Conservation (phyloP, 768 basidiomycete species). For the Dioszegia aurantiaca region DNA sequence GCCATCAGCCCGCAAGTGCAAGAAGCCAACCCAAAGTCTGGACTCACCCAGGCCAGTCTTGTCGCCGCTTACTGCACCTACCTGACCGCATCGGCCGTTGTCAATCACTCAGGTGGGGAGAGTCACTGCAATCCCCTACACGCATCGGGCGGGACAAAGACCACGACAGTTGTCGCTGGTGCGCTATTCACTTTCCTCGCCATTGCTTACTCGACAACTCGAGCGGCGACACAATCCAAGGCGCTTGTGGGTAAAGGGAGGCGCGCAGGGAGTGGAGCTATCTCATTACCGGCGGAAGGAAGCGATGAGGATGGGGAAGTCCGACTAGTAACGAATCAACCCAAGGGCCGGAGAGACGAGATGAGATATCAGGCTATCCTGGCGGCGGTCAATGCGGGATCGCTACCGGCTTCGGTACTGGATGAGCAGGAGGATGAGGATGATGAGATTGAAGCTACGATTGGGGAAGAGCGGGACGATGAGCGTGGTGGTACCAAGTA, state of each 20-base stretch:
- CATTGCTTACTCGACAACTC: slow-evolving; percentile 93
- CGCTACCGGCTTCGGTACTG: slow-evolving; percentile 88
- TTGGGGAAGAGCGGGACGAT: slow-evolving; percentile 79
- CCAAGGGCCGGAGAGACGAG: slow-evolving; percentile 69
- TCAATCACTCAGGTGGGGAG: slow-evolving; percentile 73
- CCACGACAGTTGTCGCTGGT: slow-evolving; percentile 82
- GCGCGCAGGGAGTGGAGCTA: slow-evolving; percentile 57
- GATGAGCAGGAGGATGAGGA: slow-evolving; percentile 74
- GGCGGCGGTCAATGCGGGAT: slow-evolving; percentile 94
- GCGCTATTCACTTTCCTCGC: slow-evolving; percentile 96
- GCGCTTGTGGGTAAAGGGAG: slow-evolving; percentile 71
- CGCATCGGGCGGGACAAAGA: slow-evolving; percentile 64
- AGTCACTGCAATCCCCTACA: slow-evolving; percentile 81
- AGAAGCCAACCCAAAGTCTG: slow-evolving; percentile 87
- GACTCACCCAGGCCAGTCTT: slow-evolving; percentile 91
- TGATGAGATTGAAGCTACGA: slow-evolving; percentile 53
- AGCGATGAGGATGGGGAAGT: slow-evolving; percentile 59
- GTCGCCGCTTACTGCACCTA: slow-evolving; percentile 98
- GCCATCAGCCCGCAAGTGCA: slow-evolving; percentile 83
- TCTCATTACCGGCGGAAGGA: slow-evolving; percentile 63
- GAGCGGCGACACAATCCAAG: slow-evolving; percentile 92
- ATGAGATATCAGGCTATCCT: slow-evolving; percentile 90
- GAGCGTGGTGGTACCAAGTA: slow-evolving; percentile 91
- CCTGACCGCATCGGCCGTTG: slow-evolving; percentile 86
- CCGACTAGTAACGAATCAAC: slow-evolving; percentile 72